Conservation (phyloP, 1,284 basidiomycete species). For the Hemileccinum hortonii region DNA sequence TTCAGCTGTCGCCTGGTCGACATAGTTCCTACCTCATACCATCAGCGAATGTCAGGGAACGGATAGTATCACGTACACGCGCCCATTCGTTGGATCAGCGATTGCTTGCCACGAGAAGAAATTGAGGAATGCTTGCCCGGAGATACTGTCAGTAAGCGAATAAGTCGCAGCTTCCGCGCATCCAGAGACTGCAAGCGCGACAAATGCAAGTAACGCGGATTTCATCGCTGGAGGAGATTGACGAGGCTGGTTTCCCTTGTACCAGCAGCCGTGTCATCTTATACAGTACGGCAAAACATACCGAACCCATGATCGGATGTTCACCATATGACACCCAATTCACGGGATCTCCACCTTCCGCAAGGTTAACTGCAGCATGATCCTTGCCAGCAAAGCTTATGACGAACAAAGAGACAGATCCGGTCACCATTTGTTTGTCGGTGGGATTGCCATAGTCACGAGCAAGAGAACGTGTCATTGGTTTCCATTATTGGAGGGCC, state of each 20-base stretch:
- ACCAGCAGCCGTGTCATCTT: constrained; percentile 3
- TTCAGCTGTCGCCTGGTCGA: constrained; percentile 43
- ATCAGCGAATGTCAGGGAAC: neutral
- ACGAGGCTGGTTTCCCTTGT: neutral
- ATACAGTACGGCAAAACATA: constrained; percentile 6
- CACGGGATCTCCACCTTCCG: neutral
- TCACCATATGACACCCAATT: neutral
- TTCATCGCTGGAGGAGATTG: constrained; percentile 9
- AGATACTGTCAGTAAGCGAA: constrained; percentile 35
- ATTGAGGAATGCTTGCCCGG: constrained; percentile 43
- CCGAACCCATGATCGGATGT: neutral
- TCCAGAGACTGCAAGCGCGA: constrained; percentile 11
- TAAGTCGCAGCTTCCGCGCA: constrained; percentile 34
- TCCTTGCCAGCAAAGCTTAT: constrained; percentile 8
- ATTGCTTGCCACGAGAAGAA: constrained; percentile 45
- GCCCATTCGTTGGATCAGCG: constrained; percentile 47
- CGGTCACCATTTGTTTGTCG: neutral
- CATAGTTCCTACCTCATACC: constrained; percentile 45
- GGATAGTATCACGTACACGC: constrained; percentile 37
- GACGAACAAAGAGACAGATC: neutral
- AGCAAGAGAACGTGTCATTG: neutral
- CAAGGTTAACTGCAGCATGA: neutral
- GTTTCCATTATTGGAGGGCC: constrained; percentile 1
- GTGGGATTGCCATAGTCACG: neutral
- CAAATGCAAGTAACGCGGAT: constrained; percentile 3